phyloP scores from a whole-genome alignment of 2,329 filamentous ascomycete genomes.

The Colletotrichum tofieldiae region DNA sequence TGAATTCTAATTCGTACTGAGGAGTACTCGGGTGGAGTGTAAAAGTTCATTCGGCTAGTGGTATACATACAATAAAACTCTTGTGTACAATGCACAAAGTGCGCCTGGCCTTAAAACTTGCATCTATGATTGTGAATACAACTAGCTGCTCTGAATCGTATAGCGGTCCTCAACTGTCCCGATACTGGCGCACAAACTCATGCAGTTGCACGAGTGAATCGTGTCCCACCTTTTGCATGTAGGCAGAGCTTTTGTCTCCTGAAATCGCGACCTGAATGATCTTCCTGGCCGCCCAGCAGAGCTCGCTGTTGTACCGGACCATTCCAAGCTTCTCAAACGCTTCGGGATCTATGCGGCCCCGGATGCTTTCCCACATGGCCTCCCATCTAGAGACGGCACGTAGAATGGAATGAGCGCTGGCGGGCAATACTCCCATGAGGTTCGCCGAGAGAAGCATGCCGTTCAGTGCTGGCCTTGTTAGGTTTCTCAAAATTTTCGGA shows the following conservation, averaged over 20 bases:
- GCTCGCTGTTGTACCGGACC: constrained; percentile 38
- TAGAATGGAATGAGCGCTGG: constrained; percentile 30
- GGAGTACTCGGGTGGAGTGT: too few relatives aligned
- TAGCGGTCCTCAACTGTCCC: not conserved
- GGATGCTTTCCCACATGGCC: constrained; percentile 42
- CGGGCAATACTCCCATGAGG: constrained; percentile 40
- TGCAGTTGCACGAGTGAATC: constrained; percentile 35
- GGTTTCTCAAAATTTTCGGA: not conserved
- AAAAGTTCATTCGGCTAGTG: too few relatives aligned
- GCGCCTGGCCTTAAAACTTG: too few relatives aligned
- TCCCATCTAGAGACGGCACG: constrained; percentile 46
- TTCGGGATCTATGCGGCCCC: not conserved
- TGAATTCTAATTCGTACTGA: too few relatives aligned
- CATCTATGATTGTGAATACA: not conserved
- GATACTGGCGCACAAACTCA: constrained; percentile 35
- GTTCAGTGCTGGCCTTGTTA: constrained; percentile 30
- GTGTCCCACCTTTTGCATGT: constrained; percentile 38
- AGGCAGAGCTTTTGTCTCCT: constrained; percentile 36
- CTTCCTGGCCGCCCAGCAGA: constrained; percentile 34
- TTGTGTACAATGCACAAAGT: too few relatives aligned
- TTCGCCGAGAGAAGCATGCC: constrained; percentile 37
- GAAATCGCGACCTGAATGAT: constrained; percentile 32
- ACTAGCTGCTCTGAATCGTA: not conserved
- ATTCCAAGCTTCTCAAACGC: constrained; percentile 24
- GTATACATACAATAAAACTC: too few relatives aligned